These are phyloP conservation scores for Tolypocladium ovalisporum DNA, from an alignment of 2,329 filamentous ascomycete genomes.

Conservation along the genomic window DNA sequence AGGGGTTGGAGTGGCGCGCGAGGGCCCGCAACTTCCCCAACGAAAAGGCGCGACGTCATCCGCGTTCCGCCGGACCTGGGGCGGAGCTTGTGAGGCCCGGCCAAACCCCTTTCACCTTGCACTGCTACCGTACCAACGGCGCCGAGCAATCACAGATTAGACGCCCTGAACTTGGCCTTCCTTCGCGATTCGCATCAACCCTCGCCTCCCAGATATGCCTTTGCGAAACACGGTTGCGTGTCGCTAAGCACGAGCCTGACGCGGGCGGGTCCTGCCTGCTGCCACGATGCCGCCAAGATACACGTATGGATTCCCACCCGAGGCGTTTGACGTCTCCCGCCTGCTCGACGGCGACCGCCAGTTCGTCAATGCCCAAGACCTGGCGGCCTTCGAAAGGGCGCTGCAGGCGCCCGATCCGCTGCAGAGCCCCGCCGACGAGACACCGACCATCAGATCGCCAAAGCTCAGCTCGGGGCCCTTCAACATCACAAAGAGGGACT, in stretches of 20 bases:
- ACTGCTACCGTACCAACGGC: neutral
- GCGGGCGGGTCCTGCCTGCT: neutral
- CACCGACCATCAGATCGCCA: conserved; percentile 28
- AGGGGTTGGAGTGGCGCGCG: neutral
- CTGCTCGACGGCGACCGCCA: conserved; percentile 74
- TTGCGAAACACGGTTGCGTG: neutral
- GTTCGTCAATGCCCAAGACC: conserved; percentile 62
- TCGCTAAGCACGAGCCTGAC: neutral
- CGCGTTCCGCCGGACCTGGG: conserved; percentile 4
- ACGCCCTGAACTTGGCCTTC: neutral
- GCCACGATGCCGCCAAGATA: conserved; percentile 13
- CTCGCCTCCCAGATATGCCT: neutral
- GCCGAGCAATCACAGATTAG: neutral
- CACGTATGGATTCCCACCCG: conserved; percentile 45
- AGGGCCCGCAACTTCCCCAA: conserved; percentile 11
- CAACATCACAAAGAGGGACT: conserved; percentile 31
- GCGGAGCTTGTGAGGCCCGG: neutral
- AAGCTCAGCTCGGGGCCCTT: conserved; percentile 26
- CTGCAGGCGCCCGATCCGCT: conserved; percentile 71
- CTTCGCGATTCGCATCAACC: neutral
- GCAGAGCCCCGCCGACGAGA: conserved; percentile 48
- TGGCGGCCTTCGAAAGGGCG: conserved; percentile 70
- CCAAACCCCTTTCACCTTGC: neutral
- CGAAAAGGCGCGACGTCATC: conserved; percentile 8
- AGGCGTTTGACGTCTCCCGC: conserved; percentile 55